Conservation (phyloP, 164 flowering plant genomes). For the Vitis amurensis region DNA sequence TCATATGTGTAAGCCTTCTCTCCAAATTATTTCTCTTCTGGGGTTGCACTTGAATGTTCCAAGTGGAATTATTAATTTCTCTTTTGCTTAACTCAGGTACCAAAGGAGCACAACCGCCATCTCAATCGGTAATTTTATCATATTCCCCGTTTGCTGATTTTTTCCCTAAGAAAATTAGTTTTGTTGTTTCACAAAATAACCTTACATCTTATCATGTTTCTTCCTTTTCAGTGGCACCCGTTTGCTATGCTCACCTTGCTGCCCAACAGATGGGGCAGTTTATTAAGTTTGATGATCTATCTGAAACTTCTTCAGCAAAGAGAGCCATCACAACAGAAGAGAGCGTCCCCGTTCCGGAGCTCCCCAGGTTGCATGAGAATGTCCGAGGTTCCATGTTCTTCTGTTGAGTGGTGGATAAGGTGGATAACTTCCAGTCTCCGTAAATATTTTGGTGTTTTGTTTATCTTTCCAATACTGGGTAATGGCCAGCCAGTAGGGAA, state of each 20-base stretch:
- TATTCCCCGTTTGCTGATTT: neutral
- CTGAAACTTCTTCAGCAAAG: slow-evolving; percentile 50
- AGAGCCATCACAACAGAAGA: slow-evolving; percentile 33
- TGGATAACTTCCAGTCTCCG: neutral
- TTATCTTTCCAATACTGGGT: neutral
- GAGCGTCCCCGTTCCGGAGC: slow-evolving; percentile 49
- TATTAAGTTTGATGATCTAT: slow-evolving; percentile 55
- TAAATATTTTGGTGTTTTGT: slow-evolving; percentile 3
- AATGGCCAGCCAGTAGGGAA: neutral
- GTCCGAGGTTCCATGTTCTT: slow-evolving; percentile 82
- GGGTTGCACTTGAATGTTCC: neutral
- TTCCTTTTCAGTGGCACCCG: slow-evolving; percentile 69
- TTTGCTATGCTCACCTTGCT: slow-evolving; percentile 82
- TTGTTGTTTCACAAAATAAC: neutral
- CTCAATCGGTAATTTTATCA: slow-evolving; percentile 58
- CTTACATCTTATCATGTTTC: neutral
- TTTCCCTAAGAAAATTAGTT: neutral
- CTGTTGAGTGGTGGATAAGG: slow-evolving; percentile 39
- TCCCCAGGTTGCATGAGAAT: slow-evolving; percentile 57
- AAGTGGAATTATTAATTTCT: neutral
- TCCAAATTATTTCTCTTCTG: neutral
- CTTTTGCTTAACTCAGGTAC: slow-evolving; percentile 43
- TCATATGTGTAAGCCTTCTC: slow-evolving; percentile 74
- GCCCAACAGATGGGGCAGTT: slow-evolving; percentile 73
- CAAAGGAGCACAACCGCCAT: slow-evolving; percentile 83